Percentiles rank a stretch among this genome's conserved stretches.
Conservation (phyloP, 2,329 filamentous ascomycete genomes). For the Sordariomycetes sp. region DNA sequence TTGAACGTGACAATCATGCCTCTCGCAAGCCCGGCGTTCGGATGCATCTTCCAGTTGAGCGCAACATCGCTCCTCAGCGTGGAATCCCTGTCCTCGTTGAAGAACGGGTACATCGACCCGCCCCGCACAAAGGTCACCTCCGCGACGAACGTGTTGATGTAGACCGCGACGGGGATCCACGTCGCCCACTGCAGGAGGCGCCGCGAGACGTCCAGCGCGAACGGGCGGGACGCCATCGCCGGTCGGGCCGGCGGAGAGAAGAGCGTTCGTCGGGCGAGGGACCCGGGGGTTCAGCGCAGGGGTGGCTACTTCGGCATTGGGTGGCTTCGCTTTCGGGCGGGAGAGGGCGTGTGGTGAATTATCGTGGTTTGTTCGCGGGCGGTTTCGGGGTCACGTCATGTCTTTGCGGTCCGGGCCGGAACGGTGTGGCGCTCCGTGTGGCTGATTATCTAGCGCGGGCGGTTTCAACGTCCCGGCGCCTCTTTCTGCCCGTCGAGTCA, state of each 20-base stretch:
- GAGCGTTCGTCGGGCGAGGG: background rate
- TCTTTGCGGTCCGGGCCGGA: background rate
- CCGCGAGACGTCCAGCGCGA: slow-evolving; percentile 2
- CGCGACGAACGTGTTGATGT: slow-evolving; percentile 50
- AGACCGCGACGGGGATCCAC: slow-evolving; percentile 52
- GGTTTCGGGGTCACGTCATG: background rate
- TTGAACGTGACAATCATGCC: slow-evolving; percentile 68
- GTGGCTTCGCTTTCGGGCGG: background rate
- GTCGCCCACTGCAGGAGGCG: slow-evolving; percentile 2
- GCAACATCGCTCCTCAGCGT: slow-evolving; percentile 44
- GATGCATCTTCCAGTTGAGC: slow-evolving; percentile 47
- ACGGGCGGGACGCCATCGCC: background rate
- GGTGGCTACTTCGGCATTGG: background rate
- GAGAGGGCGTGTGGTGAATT: background rate
- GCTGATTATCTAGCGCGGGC: background rate
- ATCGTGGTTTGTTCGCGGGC: background rate
- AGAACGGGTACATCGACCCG: slow-evolving; percentile 65
- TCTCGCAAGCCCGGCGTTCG: slow-evolving; percentile 46
- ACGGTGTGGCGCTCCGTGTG: background rate
- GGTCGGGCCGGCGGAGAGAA: background rate
- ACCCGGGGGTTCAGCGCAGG: background rate
- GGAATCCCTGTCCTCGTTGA: slow-evolving; percentile 56
- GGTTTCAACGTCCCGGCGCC: background rate
- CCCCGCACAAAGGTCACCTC: slow-evolving; percentile 48
- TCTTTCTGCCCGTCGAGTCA: background rate